A percentile compares a stretch with the other conserved stretches of the same genome.
Conservation (phyloP, 495 filamentous ascomycete genomes). For the Arthonia radiata region DNA sequence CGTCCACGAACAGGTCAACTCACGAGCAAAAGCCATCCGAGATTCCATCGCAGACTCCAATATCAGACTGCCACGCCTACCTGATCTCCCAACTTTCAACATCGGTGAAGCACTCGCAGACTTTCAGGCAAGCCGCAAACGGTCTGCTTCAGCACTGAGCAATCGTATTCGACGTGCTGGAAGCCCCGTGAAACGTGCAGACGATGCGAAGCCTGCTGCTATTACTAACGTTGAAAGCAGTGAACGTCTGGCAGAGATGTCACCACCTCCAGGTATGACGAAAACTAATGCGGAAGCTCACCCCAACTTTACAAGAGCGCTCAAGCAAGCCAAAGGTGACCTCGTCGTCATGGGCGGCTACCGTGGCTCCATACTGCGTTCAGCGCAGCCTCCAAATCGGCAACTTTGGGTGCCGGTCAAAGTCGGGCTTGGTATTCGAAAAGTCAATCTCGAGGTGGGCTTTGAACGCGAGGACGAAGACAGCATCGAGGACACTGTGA, state of each 20-base stretch:
- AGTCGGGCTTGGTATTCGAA: conserved; percentile 74
- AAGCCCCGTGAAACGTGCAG: no score
- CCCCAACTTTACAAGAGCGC: conserved; percentile 33
- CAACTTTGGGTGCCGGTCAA: conserved; percentile 89
- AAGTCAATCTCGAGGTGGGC: conserved; percentile 78
- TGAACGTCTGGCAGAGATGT: no score
- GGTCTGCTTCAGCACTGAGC: conserved; percentile 10
- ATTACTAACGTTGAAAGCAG: no score
- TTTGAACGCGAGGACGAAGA: conserved; percentile 68
- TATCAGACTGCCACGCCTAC: conserved; percentile 39
- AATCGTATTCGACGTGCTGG: conserved; percentile 1
- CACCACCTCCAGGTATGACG: conserved; percentile 1
- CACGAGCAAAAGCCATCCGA: conserved; percentile 70
- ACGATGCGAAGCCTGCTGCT: no score
- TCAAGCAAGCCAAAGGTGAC: conserved; percentile 55
- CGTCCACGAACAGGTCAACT: conserved; percentile 59
- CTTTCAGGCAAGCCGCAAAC: neutral
- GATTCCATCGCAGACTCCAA: conserved; percentile 64
- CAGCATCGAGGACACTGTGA: conserved; percentile 53
- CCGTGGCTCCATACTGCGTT: conserved; percentile 66
- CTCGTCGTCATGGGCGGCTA: conserved; percentile 81
- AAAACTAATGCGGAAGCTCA: conserved; percentile 7
- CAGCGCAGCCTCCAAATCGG: conserved; percentile 54
- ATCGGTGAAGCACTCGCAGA: conserved; percentile 15
- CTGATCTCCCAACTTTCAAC: neutral